Evolutionary conservation across 768 basidiomycete genomes (phyloP), one percentile per base, ranked within the genome.

Genomic region (Rhodotorula paludigena): DNA sequence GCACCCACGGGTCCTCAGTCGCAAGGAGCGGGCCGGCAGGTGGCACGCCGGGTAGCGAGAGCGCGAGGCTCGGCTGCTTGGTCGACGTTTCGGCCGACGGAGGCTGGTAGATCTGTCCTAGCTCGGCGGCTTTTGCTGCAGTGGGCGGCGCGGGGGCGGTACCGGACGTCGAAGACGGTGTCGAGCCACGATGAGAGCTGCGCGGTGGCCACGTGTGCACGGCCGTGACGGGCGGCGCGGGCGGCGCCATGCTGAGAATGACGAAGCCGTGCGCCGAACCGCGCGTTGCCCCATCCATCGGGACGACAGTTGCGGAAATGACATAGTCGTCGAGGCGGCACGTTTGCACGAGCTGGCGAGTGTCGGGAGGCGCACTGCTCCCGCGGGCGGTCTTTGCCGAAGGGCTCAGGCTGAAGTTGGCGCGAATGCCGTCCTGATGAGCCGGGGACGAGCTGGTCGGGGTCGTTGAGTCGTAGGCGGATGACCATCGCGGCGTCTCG

Each of bases 1-100:
- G 20, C 28, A 66, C 18, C 44, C 33, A 60, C 20, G 28, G 47
- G 23, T 62, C 57, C 45, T 56, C 56, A 39, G 25, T 47, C 9
- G 47, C 10, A 33, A 41, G 30, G 38, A 51, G 36, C 25, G 48
- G 28, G 20, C 16, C 30, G 44, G 16, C 44, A 23, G 15, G 8
- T 45, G 44, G 21, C 15, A 7, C 25, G 44, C 11, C 15, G 44
- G n/a, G n/a, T n/a, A n/a, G n/a, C n/a, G n/a, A n/a, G n/a, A n/a
- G n/a, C n/a, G n/a, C n/a, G n/a, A n/a, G n/a, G n/a, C n/a, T n/a
- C n/a, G n/a, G n/a, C n/a, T n/a, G n/a, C n/a, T n/a, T n/a, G n/a
- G n/a, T n/a, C 38, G 9, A 0, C 25, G 55, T n/a, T 12, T 35
- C 39, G 4, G 62, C 41, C 14, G 38, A 25, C 23, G 55, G 45